Conservation (phyloP, 768 basidiomycete genomes). For the Russula olivacea region DNA sequence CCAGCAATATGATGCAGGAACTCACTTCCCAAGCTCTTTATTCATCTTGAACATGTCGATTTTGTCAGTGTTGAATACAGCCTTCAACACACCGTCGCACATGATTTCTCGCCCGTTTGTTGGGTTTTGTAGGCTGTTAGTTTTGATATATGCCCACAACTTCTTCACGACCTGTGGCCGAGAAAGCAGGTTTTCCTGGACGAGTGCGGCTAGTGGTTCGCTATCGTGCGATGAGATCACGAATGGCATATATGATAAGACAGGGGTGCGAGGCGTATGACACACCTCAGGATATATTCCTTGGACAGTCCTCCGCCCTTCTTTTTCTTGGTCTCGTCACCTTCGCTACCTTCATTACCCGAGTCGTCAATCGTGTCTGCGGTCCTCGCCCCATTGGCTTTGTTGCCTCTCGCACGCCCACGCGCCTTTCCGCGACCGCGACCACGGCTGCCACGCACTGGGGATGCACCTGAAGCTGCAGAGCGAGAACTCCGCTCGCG, state of each 20-base stretch:
- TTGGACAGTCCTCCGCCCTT: slow-evolving; percentile 64
- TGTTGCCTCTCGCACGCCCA: slow-evolving; percentile 19
- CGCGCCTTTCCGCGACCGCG: slow-evolving; percentile 23
- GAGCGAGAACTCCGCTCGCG: slow-evolving; percentile 32
- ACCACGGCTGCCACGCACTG: slow-evolving; percentile 23
- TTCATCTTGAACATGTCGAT: slow-evolving; percentile 97
- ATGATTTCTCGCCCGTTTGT: slow-evolving; percentile 76
- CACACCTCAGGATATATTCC: slow-evolving; percentile 66
- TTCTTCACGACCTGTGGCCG: slow-evolving; percentile 88
- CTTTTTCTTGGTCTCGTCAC: slow-evolving; percentile 40
- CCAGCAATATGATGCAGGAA: slow-evolving; percentile 5
- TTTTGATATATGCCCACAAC: slow-evolving; percentile 86
- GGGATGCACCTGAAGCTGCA: slow-evolving; percentile 19
- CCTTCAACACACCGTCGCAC: slow-evolving; percentile 66
- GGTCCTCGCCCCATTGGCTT: slow-evolving; percentile 34
- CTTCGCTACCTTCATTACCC: slow-evolving; percentile 34
- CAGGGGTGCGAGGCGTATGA: slow-evolving; percentile 14
- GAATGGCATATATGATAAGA: slow-evolving; percentile 13
- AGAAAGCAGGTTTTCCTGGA: slow-evolving; percentile 64
- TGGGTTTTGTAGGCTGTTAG: slow-evolving; percentile 77
- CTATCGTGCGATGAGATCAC: slow-evolving; percentile 37
- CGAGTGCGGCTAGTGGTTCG: slow-evolving; percentile 62
- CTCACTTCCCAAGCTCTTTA: slow-evolving; percentile 75
- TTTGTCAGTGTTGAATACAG: slow-evolving; percentile 74
- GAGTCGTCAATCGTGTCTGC: slow-evolving; percentile 33